Base-by-base conservation (phyloP, 108 stramenopile genomes). In the Halocafeteria seosinensis region DNA sequence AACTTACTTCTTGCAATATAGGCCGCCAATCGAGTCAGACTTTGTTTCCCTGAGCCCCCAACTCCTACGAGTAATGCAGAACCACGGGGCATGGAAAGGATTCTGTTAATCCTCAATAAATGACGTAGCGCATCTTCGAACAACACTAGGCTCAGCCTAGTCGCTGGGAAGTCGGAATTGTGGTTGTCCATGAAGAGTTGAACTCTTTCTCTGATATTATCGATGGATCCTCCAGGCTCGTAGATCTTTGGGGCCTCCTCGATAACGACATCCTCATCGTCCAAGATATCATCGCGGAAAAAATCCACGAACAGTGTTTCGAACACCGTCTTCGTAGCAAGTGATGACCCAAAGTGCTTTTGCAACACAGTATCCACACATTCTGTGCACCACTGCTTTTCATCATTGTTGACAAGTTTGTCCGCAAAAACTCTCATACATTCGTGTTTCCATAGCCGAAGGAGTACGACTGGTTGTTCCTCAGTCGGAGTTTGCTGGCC, bases 51-150 rank as follows among this genome's bases (percentile, higher is more conserved):
- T 29, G 58, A 61, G 17, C 77, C 77, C 12, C 77, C 77, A 38
- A 78, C 73, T 17, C 77, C 77, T 0, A 78, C 74, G 38, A 78
- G 62, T 34, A 78, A 58, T 29, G 72, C 31, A 38, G 70, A 71
- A 0, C 74, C 74, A n/a, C 73, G 57, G 3, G 77, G 77, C 58
- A 75, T 72, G n/a, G 52, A 47, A 23, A 78, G 25, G 17, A 73
- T 38, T 8, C 77, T 37, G 26, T 36, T 30, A 11, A 73, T 67
- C 2, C 77, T 52, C 21, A 75, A 42, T 23, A 78, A 50, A 38
- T 78, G 77, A 36, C 33, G 9, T 21, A 78, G 50, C 26, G 77
- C 77, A 60, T 78, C 77, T 23, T 73, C 71, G 52, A 78, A 78
- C 21, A 78, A 55, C 38, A 78, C 66, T 21, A 78, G 57, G 57